Percentiles rank a stretch among this genome's conserved stretches.
Evolutionary conservation across 257 asterid genomes (phyloP).

Genomic region (Gentiana macrophylla): DNA sequence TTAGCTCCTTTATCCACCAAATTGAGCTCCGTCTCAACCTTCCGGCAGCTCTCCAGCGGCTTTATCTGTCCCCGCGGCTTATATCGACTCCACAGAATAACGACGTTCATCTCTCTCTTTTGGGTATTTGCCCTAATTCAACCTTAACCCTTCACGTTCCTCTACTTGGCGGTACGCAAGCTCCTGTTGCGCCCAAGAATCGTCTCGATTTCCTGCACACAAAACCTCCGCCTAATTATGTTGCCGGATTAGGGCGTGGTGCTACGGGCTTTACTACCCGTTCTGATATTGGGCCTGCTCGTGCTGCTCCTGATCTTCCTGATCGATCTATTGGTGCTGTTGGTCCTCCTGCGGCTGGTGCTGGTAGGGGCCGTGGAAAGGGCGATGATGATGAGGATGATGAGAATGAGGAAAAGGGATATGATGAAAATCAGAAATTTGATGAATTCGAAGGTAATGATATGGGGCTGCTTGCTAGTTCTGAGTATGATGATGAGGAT

Average conservation of each 20-base stretch:
- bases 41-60: constrained; percentile 45
- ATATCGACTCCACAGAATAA: constrained; percentile 27
- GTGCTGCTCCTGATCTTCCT: constrained; percentile 83
- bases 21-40: constrained; percentile 30
- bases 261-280: constrained; percentile 96
- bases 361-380: constrained; percentile 63
- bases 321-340: constrained; percentile 50
- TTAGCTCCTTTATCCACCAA: constrained; percentile 25
- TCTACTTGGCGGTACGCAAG: constrained; percentile 59
- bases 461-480: constrained; percentile 82
- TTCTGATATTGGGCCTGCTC: constrained; percentile 94
- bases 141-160: constrained; percentile 52
- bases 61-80: constrained; percentile 40
- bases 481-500: constrained; percentile 93
- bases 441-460: constrained; percentile 93
- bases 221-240: constrained; percentile 70
- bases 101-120: constrained; percentile 20
- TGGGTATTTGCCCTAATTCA: constrained; percentile 43
- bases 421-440: constrained; percentile 86
- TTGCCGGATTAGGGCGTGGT: constrained; percentile 93
- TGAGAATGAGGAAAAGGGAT: constrained; percentile 67
- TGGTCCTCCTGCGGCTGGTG: constrained; percentile 35
- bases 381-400: constrained; percentile 81
- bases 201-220: constrained; percentile 52
- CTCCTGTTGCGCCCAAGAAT: constrained; percentile 45